Evolutionary conservation across 805 yeast genomes (phyloP), one percentile per base, ranked within the genome.

Genomic region (Zygosaccharomyces gambellarensis): DNA sequence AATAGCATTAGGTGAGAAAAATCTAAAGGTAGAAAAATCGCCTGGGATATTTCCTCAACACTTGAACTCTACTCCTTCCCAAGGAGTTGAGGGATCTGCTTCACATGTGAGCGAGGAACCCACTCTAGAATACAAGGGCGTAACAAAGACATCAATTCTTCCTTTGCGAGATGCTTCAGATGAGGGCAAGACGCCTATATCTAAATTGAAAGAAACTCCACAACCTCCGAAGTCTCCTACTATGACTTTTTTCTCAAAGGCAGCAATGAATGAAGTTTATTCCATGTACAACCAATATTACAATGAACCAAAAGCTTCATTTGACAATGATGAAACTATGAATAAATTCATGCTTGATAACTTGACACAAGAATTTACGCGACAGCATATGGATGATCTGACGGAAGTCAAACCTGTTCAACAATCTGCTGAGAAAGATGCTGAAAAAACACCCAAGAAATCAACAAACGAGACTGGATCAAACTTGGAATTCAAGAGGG

Each of bases 261-360:
- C 82, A 58, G 92, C 96, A 2, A 77, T 81, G 49, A 78, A 80
- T 47, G 96, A 88, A 56, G 83, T 89, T 0, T 71, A 78, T 53
- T 76, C 79, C 12, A 86, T 89, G 89, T 86, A 88, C 63, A 87
- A 84, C 59, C 80, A 77, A 45, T 50, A 59, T 36, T 51, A 58
- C 36, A 48, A 60, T 5, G 60, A 56, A 19, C 54, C 58, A 10
- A 34, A 54, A 46, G 28, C 58, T 48, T 7, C 49, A 11, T 40
- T 52, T 3, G 62, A 56, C n/a, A 56, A 59, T 19, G 63, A 59
- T 30, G 63, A 59, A 32, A 61, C 64, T 14, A 59, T 60, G 9
- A 55, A 55, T 41, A 61, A 49, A 44, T 65, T 61, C 47, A 40
- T 59, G 11, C 61, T 53, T 41, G 68, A 67, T 25, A 66, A 65